phyloP scores from a whole-genome alignment of 441 rosid species.

The Gossypium laxum region DNA sequence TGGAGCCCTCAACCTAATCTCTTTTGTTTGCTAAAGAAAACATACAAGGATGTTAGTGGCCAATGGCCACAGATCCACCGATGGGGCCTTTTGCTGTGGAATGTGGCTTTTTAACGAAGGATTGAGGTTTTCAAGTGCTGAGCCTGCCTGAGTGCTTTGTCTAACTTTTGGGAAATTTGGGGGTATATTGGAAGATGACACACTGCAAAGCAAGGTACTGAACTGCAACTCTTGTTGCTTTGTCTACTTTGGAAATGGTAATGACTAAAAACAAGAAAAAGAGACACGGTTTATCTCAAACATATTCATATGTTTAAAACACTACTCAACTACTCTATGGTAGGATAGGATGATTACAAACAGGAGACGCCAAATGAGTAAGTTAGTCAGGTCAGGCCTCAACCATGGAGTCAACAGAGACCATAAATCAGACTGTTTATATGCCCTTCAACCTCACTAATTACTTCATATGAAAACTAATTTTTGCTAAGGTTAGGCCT shows the following conservation, averaged over 20 bases:
- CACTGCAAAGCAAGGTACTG: background rate
- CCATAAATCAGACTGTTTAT: background rate
- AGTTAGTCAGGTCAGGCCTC: background rate
- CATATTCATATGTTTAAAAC: background rate
- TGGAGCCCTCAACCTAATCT: slow-evolving; percentile 20
- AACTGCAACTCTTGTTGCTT: slow-evolving; percentile 7
- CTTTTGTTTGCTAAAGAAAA: background rate
- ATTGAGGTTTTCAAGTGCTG: background rate
- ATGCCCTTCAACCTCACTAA: background rate
- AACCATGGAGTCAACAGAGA: background rate
- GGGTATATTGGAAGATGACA: slow-evolving; percentile 8
- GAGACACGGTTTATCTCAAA: background rate
- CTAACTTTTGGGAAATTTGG: background rate
- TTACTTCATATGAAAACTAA: background rate
- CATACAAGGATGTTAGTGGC: background rate
- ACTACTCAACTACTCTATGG: background rate
- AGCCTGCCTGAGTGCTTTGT: background rate
- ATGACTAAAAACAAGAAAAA: slow-evolving; percentile 1
- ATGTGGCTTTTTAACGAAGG: background rate
- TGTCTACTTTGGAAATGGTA: slow-evolving; percentile 12
- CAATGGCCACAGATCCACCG: background rate
- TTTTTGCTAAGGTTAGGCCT: background rate
- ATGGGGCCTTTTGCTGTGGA: background rate
- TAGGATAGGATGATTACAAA: background rate
- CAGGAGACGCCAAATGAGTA: background rate